phyloP scores from a whole-genome alignment of 768 basidiomycete genomes.

The Gloeophyllum trabeum region DNA sequence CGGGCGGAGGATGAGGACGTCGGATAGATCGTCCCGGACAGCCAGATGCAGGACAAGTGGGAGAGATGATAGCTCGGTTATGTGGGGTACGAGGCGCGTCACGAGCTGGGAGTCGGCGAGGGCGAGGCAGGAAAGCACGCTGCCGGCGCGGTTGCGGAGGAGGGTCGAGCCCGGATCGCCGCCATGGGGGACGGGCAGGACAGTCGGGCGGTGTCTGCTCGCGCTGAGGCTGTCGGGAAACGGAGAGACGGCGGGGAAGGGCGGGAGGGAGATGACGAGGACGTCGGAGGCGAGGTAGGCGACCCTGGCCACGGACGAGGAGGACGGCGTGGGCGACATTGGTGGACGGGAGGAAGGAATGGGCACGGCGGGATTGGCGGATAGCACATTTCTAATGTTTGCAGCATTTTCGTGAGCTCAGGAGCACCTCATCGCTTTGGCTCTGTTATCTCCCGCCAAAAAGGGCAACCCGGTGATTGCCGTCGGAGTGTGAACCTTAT shows the following conservation, averaged over 20 bases:
- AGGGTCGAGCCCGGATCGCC: slow-evolving; percentile 55
- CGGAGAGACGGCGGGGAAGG: slow-evolving; percentile 25
- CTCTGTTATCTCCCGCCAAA: too few relatives aligned
- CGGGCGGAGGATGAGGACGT: slow-evolving; percentile 67
- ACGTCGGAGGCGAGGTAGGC: slow-evolving; percentile 63
- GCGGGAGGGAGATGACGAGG: slow-evolving; percentile 45
- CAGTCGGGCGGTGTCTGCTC: slow-evolving; percentile 15
- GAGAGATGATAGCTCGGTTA: slow-evolving; percentile 51
- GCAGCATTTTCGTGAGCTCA: too few relatives aligned
- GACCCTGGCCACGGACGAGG: slow-evolving; percentile 46
- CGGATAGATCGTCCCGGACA: slow-evolving; percentile 53
- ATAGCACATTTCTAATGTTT: too few relatives aligned
- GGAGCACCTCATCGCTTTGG: too few relatives aligned
- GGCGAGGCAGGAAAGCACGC: slow-evolving; percentile 51
- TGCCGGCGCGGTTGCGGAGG: slow-evolving; percentile 24
- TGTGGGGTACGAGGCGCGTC: slow-evolving; percentile 52
- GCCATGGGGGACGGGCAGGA: slow-evolving; percentile 46
- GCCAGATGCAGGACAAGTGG: slow-evolving; percentile 69
- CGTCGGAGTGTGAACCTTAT: too few relatives aligned
- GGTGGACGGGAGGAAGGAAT: too few relatives aligned
- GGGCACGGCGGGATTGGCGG: too few relatives aligned
- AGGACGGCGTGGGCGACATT: slow-evolving; percentile 5
- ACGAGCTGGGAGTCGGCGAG: slow-evolving; percentile 37
- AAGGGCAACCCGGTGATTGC: too few relatives aligned
- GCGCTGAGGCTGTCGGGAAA: slow-evolving; percentile 20